These are phyloP conservation scores for Peniophora sp. DNA, from an alignment of 1,284 basidiomycete species.

Conservation along the genomic window DNA sequence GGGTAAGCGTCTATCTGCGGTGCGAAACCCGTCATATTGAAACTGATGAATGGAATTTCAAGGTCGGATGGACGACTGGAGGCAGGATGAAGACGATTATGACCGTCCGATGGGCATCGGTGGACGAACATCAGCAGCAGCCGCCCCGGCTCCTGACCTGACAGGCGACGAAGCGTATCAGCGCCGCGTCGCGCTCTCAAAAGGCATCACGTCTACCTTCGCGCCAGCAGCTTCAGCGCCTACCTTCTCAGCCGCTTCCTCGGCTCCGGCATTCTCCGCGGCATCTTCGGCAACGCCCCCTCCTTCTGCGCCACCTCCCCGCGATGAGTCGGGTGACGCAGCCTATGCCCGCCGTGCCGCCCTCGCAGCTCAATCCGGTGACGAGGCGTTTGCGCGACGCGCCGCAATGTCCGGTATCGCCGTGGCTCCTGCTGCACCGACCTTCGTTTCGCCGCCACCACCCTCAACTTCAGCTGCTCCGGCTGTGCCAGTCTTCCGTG, in stretches of 20 bases:
- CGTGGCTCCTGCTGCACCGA: background rate
- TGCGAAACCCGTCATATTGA: background rate
- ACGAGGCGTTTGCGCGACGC: conserved; percentile 51
- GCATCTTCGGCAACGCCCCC: background rate
- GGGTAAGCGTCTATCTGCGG: conserved; percentile 32
- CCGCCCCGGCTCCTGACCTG: conserved; percentile 22
- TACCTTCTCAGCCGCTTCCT: background rate
- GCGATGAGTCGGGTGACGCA: conserved; percentile 55
- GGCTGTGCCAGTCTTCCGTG: conserved; percentile 1
- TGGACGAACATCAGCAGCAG: conserved; percentile 19
- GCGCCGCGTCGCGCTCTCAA: conserved; percentile 45
- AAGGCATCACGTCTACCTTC: background rate
- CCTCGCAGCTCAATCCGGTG: conserved; percentile 42
- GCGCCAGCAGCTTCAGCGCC: background rate
- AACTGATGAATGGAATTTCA: conserved; percentile 1
- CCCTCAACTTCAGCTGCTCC: conserved; percentile 41
- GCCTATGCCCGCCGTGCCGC: conserved; percentile 57
- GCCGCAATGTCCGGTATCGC: conserved; percentile 32
- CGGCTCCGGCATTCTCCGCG: background rate
- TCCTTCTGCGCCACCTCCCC: background rate
- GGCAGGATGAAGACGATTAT: conserved; percentile 38
- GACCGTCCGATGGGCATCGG: conserved; percentile 24
- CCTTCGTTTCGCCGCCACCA: background rate
- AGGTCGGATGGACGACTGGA: conserved; percentile 60
- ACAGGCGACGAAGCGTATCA: conserved; percentile 56